A percentile compares a stretch with the other conserved stretches of the same genome.
Evolutionary conservation across 805 yeast genomes (phyloP).

Genomic region (Kluyveromyces aestuarii): DNA sequence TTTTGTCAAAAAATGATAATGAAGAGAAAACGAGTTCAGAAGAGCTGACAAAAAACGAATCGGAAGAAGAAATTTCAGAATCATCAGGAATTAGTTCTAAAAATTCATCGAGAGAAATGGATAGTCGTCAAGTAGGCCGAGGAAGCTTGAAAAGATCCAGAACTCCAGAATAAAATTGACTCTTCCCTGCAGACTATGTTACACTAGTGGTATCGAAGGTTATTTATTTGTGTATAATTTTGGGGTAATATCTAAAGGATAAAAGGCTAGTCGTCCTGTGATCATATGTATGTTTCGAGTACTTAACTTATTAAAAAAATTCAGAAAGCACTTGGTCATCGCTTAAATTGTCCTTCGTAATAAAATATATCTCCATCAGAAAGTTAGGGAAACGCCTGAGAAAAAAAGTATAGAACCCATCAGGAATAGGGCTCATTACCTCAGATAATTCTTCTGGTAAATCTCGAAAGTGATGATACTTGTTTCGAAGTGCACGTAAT

Average conservation of each 20-base stretch:
- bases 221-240: too few relatives aligned
- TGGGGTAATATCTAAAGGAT: too few relatives aligned
- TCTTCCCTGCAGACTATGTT: neutral
- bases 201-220: too few relatives aligned
- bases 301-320: slow-evolving; percentile 27
- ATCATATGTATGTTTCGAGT: neutral
- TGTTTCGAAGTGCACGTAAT: slow-evolving; percentile 82
- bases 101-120: neutral
- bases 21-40: neutral
- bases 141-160: neutral
- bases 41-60: neutral
- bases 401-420: slow-evolving; percentile 76
- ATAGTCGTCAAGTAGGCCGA: neutral
- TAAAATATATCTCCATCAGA: slow-evolving; percentile 62
- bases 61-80: neutral
- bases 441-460: slow-evolving; percentile 57
- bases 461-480: slow-evolving; percentile 91
- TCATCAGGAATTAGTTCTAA: neutral
- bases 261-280: neutral
- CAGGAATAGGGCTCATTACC: slow-evolving; percentile 72
- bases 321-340: slow-evolving; percentile 52
- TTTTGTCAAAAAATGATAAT: neutral
- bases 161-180: neutral
- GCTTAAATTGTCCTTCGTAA: slow-evolving; percentile 47
- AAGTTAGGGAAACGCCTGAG: slow-evolving; percentile 66